These are phyloP conservation scores for Solanum chaucha DNA, from an alignment of 257 asterid genomes.

Conservation along the genomic window DNA sequence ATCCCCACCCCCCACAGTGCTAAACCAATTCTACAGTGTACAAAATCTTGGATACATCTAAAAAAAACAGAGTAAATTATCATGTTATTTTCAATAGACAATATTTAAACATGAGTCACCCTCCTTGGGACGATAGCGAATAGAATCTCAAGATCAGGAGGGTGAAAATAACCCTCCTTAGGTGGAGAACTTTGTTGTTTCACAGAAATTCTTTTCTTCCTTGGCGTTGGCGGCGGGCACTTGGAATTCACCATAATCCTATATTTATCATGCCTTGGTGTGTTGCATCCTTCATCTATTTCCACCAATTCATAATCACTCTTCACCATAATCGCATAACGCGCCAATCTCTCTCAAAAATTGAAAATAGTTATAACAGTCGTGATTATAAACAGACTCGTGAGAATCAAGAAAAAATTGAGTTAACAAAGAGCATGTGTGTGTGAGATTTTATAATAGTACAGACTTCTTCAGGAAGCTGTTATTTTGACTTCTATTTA, in stretches of 20 bases:
- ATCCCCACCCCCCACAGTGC: not conserved
- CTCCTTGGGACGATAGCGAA: not conserved
- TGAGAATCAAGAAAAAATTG: not conserved
- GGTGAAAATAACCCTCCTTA: not conserved
- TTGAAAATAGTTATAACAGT: not conserved
- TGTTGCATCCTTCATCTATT: slow-evolving; percentile 11
- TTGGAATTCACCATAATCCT: slow-evolving; percentile 1
- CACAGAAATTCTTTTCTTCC: slow-evolving; percentile 3
- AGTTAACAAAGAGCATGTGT: not conserved
- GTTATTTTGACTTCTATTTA: not conserved
- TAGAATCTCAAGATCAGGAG: slow-evolving; percentile 15
- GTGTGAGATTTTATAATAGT: not conserved
- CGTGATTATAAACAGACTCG: not conserved
- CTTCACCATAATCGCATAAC: not conserved
- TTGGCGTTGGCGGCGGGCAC: slow-evolving; percentile 22
- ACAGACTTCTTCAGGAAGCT: slow-evolving; percentile 5
- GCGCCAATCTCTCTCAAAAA: not conserved
- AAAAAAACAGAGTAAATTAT: not conserved
- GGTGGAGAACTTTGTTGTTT: slow-evolving; percentile 1
- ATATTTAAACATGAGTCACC: not conserved
- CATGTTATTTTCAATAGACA: not conserved
- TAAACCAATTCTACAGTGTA: not conserved
- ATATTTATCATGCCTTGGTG: slow-evolving; percentile 12
- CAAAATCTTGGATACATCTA: not conserved
- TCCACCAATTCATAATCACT: not conserved